A percentile compares a stretch with the other conserved stretches of the same genome.
These are phyloP conservation scores for Ceratocystis albifundus DNA, from an alignment of 2,329 filamentous ascomycete species.

Conservation along the genomic window DNA sequence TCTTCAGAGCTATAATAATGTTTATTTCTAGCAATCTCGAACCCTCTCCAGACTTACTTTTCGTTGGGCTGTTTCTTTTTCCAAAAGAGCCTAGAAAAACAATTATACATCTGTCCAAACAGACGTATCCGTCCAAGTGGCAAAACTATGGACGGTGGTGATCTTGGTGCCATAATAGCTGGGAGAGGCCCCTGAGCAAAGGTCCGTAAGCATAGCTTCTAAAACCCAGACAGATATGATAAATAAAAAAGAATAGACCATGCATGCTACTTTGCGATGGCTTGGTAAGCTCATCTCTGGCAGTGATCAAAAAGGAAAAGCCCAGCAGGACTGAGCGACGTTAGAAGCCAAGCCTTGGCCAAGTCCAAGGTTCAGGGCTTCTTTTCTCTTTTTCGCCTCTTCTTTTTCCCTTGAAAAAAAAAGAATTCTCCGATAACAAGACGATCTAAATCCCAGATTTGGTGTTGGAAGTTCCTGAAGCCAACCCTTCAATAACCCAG, in stretches of 20 bases:
- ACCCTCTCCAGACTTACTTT: neutral
- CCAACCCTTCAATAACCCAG: neutral
- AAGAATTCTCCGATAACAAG: slow-evolving; percentile 2
- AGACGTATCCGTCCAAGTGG: neutral
- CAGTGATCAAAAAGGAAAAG: neutral
- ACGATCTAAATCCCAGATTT: neutral
- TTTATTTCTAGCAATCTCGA: neutral
- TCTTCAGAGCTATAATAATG: neutral
- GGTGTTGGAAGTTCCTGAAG: neutral
- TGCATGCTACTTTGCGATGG: no score
- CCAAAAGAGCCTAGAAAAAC: neutral
- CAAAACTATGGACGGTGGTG: neutral
- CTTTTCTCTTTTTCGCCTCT: neutral
- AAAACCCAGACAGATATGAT: no score
- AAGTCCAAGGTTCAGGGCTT: slow-evolving; percentile 3
- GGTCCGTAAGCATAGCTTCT: no score
- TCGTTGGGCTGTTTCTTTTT: neutral
- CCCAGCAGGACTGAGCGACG: neutral
- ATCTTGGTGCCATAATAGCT: neutral
- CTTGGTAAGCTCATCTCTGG: neutral
- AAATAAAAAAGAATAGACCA: no score
- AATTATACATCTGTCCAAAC: neutral
- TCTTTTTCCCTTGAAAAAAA: neutral
- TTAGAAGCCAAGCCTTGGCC: slow-evolving; percentile 7
- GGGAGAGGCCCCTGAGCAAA: neutral